Evolutionary conservation across 169 alveolate species (phyloP), one percentile per base, ranked within the genome.

Genomic region (Eimeria necatrix): DNA sequence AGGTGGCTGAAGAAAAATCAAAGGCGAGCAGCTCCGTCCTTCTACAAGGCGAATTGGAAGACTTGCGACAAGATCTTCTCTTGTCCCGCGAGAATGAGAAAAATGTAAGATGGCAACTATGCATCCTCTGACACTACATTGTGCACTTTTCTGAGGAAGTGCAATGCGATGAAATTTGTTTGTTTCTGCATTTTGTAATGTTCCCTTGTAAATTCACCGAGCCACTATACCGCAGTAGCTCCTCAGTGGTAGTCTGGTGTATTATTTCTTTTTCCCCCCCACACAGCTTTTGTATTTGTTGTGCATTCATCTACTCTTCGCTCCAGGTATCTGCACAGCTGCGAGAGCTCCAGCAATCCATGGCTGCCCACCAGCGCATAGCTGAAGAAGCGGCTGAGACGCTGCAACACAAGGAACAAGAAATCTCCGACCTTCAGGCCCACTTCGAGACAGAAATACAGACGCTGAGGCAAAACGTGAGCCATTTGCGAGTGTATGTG

Each of bases 11-110:
- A 32, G 83, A 71, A 26, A 71, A 71, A 2, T 4, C 48, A 20
- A n/a, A 48, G 12, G 41, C 20, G 6, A 71, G 20, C 20, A 26
- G 53, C 16, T 71, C 41, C 12, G 48, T 14, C 12, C 16, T 71
- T 6, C 16, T 71, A 6, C 83, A 71, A 71, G 83, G 52, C 16
- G 53, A 71, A 32, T 9, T 71, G n/a, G 83, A 71, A 71, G 83
- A 71, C 6, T 7, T 71, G 51, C 18, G 16, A 5, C 83, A 71
- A 32, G 48, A 71, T 26, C 41, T 71, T 10, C 10, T 10, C 6
- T 4, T 7, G 4, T 12, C 83, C 6, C 41, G 41, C 18, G 51
- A 71, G 7, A 71, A 71, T 5, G 83, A 71, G 41, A 26, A 22
- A 8, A 71, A 3, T 10, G 83, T 71, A 9, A 71, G 83, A 18